Evolutionary conservation across 2,329 filamentous ascomycete species (phyloP), one percentile per base, ranked within the genome.

Genomic region (Furcasterigmium furcatum): DNA sequence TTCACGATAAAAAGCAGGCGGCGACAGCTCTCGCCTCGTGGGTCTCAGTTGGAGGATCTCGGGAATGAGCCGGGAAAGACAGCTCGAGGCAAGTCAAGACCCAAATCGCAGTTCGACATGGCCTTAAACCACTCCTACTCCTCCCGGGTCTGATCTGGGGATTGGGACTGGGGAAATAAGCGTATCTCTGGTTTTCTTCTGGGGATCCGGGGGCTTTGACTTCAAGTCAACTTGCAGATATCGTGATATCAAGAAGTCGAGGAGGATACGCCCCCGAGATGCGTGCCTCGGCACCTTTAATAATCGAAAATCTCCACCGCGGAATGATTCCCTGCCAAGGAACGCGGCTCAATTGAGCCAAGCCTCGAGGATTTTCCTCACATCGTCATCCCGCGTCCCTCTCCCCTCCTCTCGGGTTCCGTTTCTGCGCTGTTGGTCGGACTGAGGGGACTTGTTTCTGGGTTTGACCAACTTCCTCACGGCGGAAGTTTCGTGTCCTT

Each of bases 151-250:
- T n/a, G 25, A 16, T 18, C 21, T 40, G 38, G 38, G 25, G 21
- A 7, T 24, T 40, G 7, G 34, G 18, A 7, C 27, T 22, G 40
- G 40, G 27, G 40, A 42, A 32, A 32, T 42, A 42, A 42, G 40
- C 40, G 40, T 42, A 42, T 34, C 10, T 34, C 29, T n/a, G 20
- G 30, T 12, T 34, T 34, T 22, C 27, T 21, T 42, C 22, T 34
- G 40, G 16, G 13, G 40, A 32, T 42, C 40, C 30, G 40, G 40
- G 24, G 24, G 12, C 12, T 27, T 12, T 27, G 24, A 27, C 24
- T 27, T 27, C 12, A 12, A 7, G 24, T 12, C 24, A 27, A 27
- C 24, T 7, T 27, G n/a, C n/a, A n/a, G n/a, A n/a, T n/a, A n/a
- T n/a, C n/a, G n/a, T n/a, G n/a, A n/a, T n/a, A n/a, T n/a, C n/a